phyloP scores from a whole-genome alignment of 192 early-diverging fungal species.

The Dispira simplex region DNA sequence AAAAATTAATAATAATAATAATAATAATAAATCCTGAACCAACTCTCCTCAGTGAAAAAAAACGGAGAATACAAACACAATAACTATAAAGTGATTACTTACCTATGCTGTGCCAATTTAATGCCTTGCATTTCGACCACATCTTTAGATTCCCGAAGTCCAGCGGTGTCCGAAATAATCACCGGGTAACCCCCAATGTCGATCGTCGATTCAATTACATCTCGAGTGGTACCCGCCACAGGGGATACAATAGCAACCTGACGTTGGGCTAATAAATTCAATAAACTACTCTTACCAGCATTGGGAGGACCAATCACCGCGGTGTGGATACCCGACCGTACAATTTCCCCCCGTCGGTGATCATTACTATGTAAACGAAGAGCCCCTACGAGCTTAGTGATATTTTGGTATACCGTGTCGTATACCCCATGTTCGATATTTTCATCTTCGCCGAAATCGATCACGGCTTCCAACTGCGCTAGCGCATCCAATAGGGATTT shows the following conservation, averaged over 20 bases:
- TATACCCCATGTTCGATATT: conserved; percentile 54
- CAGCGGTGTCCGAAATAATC: conserved; percentile 57
- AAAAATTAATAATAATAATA: neutral
- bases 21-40: neutral
- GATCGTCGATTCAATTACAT: conserved; percentile 54
- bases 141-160: conserved; percentile 40
- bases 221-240: conserved; percentile 59
- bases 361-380: conserved; percentile 39
- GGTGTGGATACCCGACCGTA: conserved; percentile 50
- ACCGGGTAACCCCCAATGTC: conserved; percentile 65
- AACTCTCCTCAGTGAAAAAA: neutral
- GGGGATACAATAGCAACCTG: conserved; percentile 63
- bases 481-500: conserved; percentile 33
- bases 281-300: conserved; percentile 58
- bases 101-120: conserved; percentile 35
- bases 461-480: conserved; percentile 48
- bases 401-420: conserved; percentile 7
- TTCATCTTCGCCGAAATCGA: conserved; percentile 73
- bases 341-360: conserved; percentile 48
- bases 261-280: conserved; percentile 49
- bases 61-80: neutral
- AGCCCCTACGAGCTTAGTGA: conserved; percentile 3
- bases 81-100: conserved; percentile 1
- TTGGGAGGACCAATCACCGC: conserved; percentile 64
- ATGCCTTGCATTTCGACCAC: conserved; percentile 54